Evolutionary conservation across 2,329 filamentous ascomycete species (phyloP), one percentile per base, ranked within the genome.

Genomic region (Ophiostoma perfectum): DNA sequence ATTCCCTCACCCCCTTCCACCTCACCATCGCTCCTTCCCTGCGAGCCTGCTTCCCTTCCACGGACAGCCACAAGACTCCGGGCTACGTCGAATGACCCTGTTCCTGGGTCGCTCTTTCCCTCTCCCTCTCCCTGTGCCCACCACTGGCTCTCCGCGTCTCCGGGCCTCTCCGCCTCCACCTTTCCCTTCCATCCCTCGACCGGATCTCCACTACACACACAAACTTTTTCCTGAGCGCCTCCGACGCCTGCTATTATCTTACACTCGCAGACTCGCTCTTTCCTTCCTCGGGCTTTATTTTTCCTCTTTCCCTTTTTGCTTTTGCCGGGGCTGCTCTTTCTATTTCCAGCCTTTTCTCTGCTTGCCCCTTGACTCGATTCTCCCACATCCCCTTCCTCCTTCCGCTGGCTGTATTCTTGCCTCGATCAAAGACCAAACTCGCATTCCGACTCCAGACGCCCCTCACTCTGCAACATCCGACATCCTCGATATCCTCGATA

Each of bases 131-230:
- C 65, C 42, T 49, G 39, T 65, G 64, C n/a, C 14, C 39, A 39
- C 44, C 18, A 44, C 58, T 64, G 41, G 64, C 47, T 6, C 65
- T 72, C 70, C 71, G 64, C 58, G 64, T 69, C 69, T 70, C 70
- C 71, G 71, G 69, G 41, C 47, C 65, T 71, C 65, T 67, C 70
- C 70, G 70, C 67, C 67, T 70, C 70, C 68, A 69, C 68, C 55
- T 68, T 65, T 47, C 44, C n/a, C 45, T 3, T 64, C 65, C 55
- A 41, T 66, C 52, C 7, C 42, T 65, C 65, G 52, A 55, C 55
- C 66, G 49, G 18, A 58, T 64, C 64, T 66, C 63, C 60, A 65
- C 70, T 47, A 45, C 39, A 62, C 68, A 68, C 67, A 67, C 66
- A 69, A 67, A 42, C 45, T 66, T 68, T 69, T 66, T 47, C 45